Percentiles rank a stretch among this genome's conserved stretches.
phyloP scores from a whole-genome alignment of 352 stramenopile species.

The Globisporangium paddicum region DNA sequence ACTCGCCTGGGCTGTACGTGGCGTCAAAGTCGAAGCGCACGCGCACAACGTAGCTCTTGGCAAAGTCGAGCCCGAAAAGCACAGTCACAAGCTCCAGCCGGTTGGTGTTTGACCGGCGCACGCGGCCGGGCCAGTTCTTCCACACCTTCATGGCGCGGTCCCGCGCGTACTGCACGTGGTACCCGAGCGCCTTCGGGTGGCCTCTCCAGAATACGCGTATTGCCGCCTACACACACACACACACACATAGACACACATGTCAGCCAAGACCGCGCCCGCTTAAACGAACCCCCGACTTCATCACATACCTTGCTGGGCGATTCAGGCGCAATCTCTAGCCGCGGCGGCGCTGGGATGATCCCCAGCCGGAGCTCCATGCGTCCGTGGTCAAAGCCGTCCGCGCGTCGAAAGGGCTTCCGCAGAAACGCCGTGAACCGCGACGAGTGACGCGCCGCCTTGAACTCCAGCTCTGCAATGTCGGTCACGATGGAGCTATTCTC shows the following conservation, averaged over 20 bases:
- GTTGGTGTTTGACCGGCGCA: conserved; percentile 36
- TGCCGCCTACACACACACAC: conserved; percentile 32
- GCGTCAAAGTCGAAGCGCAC: conserved; percentile 61
- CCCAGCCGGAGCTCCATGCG: conserved; percentile 33
- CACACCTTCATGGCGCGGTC: conserved; percentile 77
- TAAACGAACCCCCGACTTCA: neutral
- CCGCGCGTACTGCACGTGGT: conserved; percentile 66
- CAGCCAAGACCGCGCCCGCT: neutral
- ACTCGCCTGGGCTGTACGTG: conserved; percentile 43
- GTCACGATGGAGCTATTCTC: conserved; percentile 70
- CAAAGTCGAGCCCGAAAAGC: conserved; percentile 64
- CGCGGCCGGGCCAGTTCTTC: conserved; percentile 65
- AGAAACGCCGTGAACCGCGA: conserved; percentile 58
- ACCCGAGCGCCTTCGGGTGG: conserved; percentile 45
- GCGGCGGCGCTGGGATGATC: conserved; percentile 38
- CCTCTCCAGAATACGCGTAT: conserved; percentile 55
- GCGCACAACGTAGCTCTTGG: conserved; percentile 72
- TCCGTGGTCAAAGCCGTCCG: conserved; percentile 43
- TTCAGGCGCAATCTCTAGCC: conserved; percentile 38
- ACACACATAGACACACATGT: neutral
- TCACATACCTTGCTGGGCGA: conserved; percentile 55
- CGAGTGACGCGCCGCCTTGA: conserved; percentile 42
- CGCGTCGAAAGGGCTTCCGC: conserved; percentile 61
- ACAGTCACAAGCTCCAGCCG: conserved; percentile 55
- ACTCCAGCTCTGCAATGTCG: conserved; percentile 50